phyloP scores from a whole-genome alignment of 148 eudicot species.

The Chenopodium formosanum region DNA sequence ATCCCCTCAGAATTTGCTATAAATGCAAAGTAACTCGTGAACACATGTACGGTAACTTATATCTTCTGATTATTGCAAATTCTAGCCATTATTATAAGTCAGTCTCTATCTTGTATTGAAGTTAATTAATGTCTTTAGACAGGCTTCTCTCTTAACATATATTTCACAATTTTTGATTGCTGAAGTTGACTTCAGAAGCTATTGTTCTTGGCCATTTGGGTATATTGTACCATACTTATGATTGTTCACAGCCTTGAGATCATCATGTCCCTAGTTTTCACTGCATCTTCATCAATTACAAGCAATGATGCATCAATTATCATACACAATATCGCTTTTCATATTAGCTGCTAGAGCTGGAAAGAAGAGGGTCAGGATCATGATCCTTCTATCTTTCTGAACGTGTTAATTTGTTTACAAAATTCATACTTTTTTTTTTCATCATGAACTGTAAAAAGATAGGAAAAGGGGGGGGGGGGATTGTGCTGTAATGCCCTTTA shows the following conservation, averaged over 20 bases:
- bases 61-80: constrained; percentile 7
- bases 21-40: constrained; percentile 29
- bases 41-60: constrained; percentile 20
- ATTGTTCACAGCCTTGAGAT: neutral
- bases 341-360: neutral
- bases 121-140: too few species aligned
- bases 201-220: neutral
- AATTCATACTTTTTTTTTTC: neutral
- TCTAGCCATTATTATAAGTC: neutral
- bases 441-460: neutral
- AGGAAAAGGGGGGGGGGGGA: neutral
- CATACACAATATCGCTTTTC: neutral
- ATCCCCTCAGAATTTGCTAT: constrained; percentile 20
- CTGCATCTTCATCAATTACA: neutral
- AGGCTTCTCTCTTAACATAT: too few species aligned
- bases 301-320: neutral
- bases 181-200: neutral
- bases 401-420: neutral
- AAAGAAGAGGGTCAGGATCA: neutral
- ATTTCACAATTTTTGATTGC: neutral
- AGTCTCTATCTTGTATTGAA: neutral
- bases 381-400: neutral
- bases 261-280: neutral
- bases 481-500: neutral
- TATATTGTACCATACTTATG: neutral